Evolutionary conservation across 345 rosid genomes (phyloP).

Genomic region (Moricandia moricandioides): DNA sequence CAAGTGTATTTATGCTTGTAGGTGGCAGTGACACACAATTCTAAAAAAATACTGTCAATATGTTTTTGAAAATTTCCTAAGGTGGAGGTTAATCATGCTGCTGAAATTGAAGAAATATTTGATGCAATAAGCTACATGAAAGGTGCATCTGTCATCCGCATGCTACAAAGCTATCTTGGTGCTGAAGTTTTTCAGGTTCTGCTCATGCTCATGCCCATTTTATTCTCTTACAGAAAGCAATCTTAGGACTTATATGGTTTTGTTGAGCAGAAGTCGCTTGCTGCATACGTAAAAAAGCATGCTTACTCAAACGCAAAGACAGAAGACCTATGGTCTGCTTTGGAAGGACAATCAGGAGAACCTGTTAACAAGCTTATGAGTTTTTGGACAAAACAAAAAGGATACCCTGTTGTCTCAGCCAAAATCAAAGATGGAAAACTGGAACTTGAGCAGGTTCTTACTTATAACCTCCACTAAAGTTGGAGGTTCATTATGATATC

Average conservation of each 20-base stretch:
- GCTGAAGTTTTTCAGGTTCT: slow-evolving; percentile 89
- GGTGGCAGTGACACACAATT: background rate
- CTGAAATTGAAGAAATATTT: slow-evolving; percentile 90
- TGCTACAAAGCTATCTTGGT: slow-evolving; percentile 97
- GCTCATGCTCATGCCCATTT: background rate
- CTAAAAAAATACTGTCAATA: slow-evolving; percentile 4
- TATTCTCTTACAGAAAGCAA: slow-evolving; percentile 6
- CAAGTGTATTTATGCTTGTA: background rate
- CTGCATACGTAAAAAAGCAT: slow-evolving; percentile 70
- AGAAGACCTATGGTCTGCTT: slow-evolving; percentile 87
- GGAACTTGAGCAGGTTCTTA: slow-evolving; percentile 82
- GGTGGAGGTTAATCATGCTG: slow-evolving; percentile 92
- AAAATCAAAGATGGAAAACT: slow-evolving; percentile 63
- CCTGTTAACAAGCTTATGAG: slow-evolving; percentile 92
- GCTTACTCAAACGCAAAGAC: slow-evolving; percentile 90
- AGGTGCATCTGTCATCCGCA: slow-evolving; percentile 92
- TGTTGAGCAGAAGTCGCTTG: slow-evolving; percentile 70
- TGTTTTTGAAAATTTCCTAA: slow-evolving; percentile 13
- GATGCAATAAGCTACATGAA: slow-evolving; percentile 92
- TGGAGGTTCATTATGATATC: slow-evolving; percentile 4
- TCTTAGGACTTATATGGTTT: background rate
- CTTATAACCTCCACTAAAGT: background rate
- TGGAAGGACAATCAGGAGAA: slow-evolving; percentile 84
- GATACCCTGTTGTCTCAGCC: slow-evolving; percentile 87
- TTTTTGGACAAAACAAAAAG: slow-evolving; percentile 89